Conservation (phyloP, 768 basidiomycete species). For the Phallus indusiatus region DNA sequence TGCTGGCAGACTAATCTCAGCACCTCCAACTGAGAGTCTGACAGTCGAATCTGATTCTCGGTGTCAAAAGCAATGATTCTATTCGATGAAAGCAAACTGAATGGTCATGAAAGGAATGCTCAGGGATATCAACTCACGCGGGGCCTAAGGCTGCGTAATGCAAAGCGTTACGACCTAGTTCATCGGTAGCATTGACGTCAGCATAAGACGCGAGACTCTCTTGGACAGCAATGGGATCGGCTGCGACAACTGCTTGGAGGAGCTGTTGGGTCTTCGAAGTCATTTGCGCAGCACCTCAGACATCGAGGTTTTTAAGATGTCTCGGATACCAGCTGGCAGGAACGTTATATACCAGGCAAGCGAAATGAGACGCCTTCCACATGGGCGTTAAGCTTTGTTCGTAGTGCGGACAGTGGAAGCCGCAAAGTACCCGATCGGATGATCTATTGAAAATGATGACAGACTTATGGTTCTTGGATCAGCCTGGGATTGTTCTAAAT, state of each 20-base stretch:
- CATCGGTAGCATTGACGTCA: conserved; percentile 59
- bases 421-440: not conserved
- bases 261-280: not conserved
- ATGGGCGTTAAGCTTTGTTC: not conserved
- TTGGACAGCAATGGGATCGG: conserved; percentile 43
- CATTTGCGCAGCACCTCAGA: not conserved
- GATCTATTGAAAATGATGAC: not conserved
- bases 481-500: no score
- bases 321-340: not conserved
- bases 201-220: conserved; percentile 49
- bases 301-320: not conserved
- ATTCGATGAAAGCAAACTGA: not conserved
- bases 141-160: conserved; percentile 51
- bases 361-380: not conserved
- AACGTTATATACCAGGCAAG: not conserved
- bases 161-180: conserved; percentile 49
- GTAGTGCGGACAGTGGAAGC: not conserved
- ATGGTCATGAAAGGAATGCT: not conserved
- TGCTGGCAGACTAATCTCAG: conserved; percentile 48
- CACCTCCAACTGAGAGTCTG: conserved; percentile 43
- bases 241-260: conserved; percentile 39
- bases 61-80: conserved; percentile 45
- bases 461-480: not conserved
- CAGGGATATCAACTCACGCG: conserved; percentile 4
- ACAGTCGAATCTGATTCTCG: conserved; percentile 61